Percentiles rank a stretch among this genome's conserved stretches.
Evolutionary conservation across 2,329 filamentous ascomycete species (phyloP).

Genomic region (Aspergillus ochraceoroseus): DNA sequence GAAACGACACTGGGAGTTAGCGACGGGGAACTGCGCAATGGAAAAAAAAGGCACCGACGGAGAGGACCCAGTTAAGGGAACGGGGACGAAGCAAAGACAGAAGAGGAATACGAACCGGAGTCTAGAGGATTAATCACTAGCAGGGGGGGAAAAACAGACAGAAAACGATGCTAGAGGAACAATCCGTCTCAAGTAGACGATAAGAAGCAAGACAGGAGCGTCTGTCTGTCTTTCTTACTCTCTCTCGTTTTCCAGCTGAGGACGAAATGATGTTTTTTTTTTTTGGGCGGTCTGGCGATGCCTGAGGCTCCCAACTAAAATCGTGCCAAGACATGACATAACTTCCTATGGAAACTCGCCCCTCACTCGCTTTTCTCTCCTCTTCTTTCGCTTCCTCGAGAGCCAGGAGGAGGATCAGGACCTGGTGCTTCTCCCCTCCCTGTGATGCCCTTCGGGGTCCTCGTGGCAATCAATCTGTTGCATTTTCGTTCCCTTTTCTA

Average conservation of each 20-base stretch:
- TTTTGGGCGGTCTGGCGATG: conserved; percentile 20
- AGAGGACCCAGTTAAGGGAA: conserved; percentile 1
- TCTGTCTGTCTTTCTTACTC: too few relatives aligned
- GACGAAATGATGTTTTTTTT: conserved; percentile 30
- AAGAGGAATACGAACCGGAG: conserved; percentile 10
- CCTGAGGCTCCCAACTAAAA: conserved; percentile 24
- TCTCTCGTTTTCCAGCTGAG: conserved; percentile 21
- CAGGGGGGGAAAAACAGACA: neutral
- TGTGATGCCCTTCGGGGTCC: conserved; percentile 18
- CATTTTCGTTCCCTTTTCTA: conserved; percentile 2
- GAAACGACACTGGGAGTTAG: conserved; percentile 12
- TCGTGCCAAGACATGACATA: conserved; percentile 23
- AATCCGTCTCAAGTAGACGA: too few relatives aligned
- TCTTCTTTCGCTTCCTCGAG: conserved; percentile 3
- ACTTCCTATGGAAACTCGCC: conserved; percentile 21
- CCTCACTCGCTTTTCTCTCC: conserved; percentile 15
- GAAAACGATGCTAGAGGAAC: too few relatives aligned
- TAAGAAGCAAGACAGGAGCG: too few relatives aligned
- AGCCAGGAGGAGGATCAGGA: conserved; percentile 20
- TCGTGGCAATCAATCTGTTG: conserved; percentile 4
- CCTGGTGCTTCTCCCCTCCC: conserved; percentile 20
- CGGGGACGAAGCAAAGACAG: conserved; percentile 7
- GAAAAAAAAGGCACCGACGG: conserved; percentile 4
- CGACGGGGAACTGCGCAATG: neutral
- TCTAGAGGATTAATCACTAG: conserved; percentile 17